These are phyloP conservation scores for Phytophthora aleatoria DNA, from an alignment of 352 stramenopile species.

Conservation along the genomic window DNA sequence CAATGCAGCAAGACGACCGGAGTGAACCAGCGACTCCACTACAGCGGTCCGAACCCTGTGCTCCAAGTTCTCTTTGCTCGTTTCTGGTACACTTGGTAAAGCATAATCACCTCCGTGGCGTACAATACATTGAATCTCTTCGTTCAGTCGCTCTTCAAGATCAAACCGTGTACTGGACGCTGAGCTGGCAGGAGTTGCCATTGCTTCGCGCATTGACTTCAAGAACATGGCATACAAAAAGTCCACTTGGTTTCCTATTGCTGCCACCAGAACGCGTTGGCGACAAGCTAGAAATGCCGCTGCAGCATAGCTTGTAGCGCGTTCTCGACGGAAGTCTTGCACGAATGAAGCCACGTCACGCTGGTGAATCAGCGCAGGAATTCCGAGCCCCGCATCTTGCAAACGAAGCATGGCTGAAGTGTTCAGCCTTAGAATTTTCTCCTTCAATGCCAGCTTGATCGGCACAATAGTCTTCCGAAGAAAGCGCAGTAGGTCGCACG, in stretches of 20 bases:
- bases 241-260: slow-evolving; percentile 50
- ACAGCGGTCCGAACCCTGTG: slow-evolving; percentile 42
- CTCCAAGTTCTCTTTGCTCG: slow-evolving; percentile 43
- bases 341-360: slow-evolving; percentile 55
- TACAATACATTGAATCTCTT: slow-evolving; percentile 55
- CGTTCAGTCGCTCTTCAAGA: slow-evolving; percentile 58
- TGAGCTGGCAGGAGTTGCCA: slow-evolving; percentile 27
- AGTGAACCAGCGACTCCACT: slow-evolving; percentile 55
- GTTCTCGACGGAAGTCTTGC: slow-evolving; percentile 47
- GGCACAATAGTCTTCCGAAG: slow-evolving; percentile 54
- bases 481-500: slow-evolving; percentile 69
- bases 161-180: slow-evolving; percentile 27
- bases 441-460: slow-evolving; percentile 54
- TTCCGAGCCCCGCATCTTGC: slow-evolving; percentile 55
- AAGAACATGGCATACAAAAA: slow-evolving; percentile 53
- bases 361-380: slow-evolving; percentile 64
- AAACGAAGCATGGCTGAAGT: slow-evolving; percentile 54
- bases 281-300: slow-evolving; percentile 51
- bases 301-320: slow-evolving; percentile 29
- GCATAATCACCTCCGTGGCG: slow-evolving; percentile 39
- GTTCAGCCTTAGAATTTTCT: slow-evolving; percentile 62
- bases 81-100: slow-evolving; percentile 48
- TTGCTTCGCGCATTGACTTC: slow-evolving; percentile 38
- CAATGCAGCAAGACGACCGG: slow-evolving; percentile 48
- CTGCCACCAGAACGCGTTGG: slow-evolving; percentile 40